Evolutionary conservation across 202 grass and related monocot species (phyloP).

Genomic region (Bolboschoenoplectus hybrid): DNA sequence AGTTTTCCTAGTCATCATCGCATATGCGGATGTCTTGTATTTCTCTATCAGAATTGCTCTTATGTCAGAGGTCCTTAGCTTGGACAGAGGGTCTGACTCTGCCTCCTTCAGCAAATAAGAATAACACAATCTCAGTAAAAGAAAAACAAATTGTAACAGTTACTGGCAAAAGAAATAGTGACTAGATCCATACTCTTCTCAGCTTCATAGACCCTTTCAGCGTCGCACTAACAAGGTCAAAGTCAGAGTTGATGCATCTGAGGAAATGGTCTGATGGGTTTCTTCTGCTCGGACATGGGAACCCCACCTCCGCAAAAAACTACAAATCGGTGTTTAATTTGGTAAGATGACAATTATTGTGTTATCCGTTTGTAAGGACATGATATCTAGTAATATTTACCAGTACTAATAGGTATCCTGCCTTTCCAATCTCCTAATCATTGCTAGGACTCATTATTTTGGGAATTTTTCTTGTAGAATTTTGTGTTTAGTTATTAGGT

Average conservation of each 20-base stretch:
- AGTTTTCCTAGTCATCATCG: conserved; percentile 51
- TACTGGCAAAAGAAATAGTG: background rate
- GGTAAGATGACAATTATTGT: background rate
- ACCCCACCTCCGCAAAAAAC: conserved; percentile 95
- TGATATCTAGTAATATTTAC: background rate
- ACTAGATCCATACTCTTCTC: conserved; percentile 50
- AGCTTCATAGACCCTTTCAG: conserved; percentile 93
- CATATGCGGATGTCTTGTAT: conserved; percentile 78
- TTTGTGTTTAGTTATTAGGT: background rate
- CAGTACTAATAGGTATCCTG: background rate
- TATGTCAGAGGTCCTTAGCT: conserved; percentile 78
- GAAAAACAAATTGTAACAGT: background rate
- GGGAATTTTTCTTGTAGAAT: background rate
- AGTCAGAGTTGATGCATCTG: conserved; percentile 91
- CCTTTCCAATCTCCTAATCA: background rate
- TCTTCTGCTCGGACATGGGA: conserved; percentile 80
- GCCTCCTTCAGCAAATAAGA: conserved; percentile 56
- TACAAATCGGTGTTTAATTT: conserved; percentile 34
- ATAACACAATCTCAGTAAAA: conserved; percentile 35
- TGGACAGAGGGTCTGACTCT: conserved; percentile 72
- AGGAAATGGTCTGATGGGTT: conserved; percentile 98
- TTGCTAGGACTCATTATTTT: background rate
- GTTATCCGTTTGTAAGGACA: background rate
- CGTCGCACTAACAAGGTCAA: conserved; percentile 66
- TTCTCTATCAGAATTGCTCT: conserved; percentile 72